Evolutionary conservation across 768 basidiomycete species (phyloP).

Genomic region (Suillus placidus): DNA sequence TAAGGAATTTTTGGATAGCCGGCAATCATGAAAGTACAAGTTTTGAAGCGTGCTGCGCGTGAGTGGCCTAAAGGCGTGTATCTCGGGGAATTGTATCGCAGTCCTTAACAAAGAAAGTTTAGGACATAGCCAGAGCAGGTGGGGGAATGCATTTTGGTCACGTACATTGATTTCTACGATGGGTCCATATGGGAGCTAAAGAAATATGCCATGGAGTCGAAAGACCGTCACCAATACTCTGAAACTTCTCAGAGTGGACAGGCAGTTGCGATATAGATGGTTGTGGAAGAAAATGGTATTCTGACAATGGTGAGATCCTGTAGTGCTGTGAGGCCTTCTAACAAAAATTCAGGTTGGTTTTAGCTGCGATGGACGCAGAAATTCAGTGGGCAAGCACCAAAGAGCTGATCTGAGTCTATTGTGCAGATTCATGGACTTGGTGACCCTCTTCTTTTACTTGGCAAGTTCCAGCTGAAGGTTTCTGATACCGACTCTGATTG

Average conservation of each 20-base stretch:
- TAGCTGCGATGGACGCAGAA: neutral
- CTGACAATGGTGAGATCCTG: constrained; percentile 21
- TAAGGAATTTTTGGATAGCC: neutral
- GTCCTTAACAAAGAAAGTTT: constrained; percentile 4
- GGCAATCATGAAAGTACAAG: constrained; percentile 15
- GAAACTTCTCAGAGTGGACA: constrained; percentile 18
- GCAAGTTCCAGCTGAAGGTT: constrained; percentile 17
- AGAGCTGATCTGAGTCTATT: constrained; percentile 33
- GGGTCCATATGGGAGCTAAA: constrained; percentile 19
- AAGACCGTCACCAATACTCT: constrained; percentile 6
- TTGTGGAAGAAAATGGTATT: constrained; percentile 3
- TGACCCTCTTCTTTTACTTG: constrained; percentile 17
- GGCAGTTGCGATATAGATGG: neutral
- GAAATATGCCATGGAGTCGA: constrained; percentile 1
- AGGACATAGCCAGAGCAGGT: constrained; percentile 2
- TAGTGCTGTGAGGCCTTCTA: constrained; percentile 17
- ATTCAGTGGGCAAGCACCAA: constrained; percentile 45
- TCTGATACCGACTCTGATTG: constrained; percentile 19
- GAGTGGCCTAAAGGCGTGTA: constrained; percentile 9
- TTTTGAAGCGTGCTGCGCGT: neutral
- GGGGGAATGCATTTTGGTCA: constrained; percentile 2
- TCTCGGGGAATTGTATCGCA: constrained; percentile 5
- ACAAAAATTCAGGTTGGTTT: neutral
- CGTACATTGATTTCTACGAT: constrained; percentile 16
- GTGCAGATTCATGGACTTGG: constrained; percentile 24